Percentiles rank a stretch among this genome's conserved stretches.
Conservation (phyloP, 768 basidiomycete species). For the Cubamyces lactineus region DNA sequence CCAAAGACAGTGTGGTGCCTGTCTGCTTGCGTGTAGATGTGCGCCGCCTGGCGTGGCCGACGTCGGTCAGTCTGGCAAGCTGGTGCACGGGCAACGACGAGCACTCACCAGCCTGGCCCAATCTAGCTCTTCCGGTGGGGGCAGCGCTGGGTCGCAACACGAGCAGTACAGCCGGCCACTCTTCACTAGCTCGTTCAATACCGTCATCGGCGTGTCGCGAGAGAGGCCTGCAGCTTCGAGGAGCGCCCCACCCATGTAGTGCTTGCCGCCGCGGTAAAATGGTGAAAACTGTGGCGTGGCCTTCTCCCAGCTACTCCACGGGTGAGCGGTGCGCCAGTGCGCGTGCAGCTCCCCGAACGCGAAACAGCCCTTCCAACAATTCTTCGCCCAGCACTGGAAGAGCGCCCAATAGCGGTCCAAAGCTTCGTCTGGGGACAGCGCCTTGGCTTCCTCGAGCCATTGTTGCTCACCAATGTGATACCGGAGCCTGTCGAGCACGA, state of each 20-base stretch:
- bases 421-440: not conserved
- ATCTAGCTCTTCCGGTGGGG: not conserved
- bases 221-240: constrained; percentile 2
- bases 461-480: too few species aligned
- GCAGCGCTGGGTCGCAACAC: constrained; percentile 2
- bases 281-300: not conserved
- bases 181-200: not conserved
- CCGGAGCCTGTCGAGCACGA: not conserved
- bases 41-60: not conserved
- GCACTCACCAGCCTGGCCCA: not conserved
- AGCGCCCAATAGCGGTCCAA: not conserved
- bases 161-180: not conserved
- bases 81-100: not conserved
- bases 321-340: constrained; percentile 1
- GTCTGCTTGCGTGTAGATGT: not conserved
- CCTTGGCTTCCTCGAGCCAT: not conserved
- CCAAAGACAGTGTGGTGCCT: too few species aligned
- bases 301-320: not conserved
- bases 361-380: not conserved
- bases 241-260: not conserved
- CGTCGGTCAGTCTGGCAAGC: too few species aligned
- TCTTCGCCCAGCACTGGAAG: not conserved
- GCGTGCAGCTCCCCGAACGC: constrained; percentile 7
- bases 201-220: not conserved
- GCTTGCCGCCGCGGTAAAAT: not conserved